Evolutionary conservation across 345 rosid species (phyloP).

Genomic region (Salix brachista): DNA sequence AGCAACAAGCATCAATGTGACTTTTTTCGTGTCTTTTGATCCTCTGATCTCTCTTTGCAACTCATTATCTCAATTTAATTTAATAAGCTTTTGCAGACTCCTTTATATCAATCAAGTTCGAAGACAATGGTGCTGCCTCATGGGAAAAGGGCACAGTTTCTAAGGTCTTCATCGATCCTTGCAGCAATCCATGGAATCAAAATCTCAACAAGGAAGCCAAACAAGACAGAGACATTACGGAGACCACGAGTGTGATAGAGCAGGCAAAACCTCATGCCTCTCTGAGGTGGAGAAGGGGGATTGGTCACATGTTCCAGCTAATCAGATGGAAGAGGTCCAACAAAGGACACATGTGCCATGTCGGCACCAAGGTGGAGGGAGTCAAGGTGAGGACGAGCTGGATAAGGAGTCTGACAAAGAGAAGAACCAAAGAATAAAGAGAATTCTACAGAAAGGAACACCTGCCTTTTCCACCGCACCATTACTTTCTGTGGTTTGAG

Average conservation of each 20-base stretch:
- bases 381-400: slow-evolving; percentile 77
- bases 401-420: slow-evolving; percentile 81
- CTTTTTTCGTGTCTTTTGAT: not conserved
- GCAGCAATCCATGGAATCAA: slow-evolving; percentile 38
- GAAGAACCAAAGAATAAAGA: slow-evolving; percentile 45
- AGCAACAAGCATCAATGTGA: not conserved
- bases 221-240: not conserved
- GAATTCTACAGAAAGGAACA: slow-evolving; percentile 20
- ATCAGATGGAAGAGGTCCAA: slow-evolving; percentile 69
- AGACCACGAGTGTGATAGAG: slow-evolving; percentile 56
- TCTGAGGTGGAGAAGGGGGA: slow-evolving; percentile 85
- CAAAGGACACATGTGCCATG: slow-evolving; percentile 58
- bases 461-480: slow-evolving; percentile 18
- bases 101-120: slow-evolving; percentile 88
- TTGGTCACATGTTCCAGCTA: slow-evolving; percentile 78
- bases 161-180: slow-evolving; percentile 48
- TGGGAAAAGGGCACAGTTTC: slow-evolving; percentile 77
- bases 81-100: slow-evolving; percentile 50
- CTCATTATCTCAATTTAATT: not conserved
- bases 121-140: slow-evolving; percentile 71
- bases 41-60: not conserved
- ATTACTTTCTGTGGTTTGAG: slow-evolving; percentile 26
- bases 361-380: slow-evolving; percentile 65
- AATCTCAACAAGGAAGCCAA: slow-evolving; percentile 16
- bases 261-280: slow-evolving; percentile 51